These are phyloP conservation scores for Beauveria bassiana DNA, from an alignment of 2,329 filamentous ascomycete species.

Conservation along the genomic window DNA sequence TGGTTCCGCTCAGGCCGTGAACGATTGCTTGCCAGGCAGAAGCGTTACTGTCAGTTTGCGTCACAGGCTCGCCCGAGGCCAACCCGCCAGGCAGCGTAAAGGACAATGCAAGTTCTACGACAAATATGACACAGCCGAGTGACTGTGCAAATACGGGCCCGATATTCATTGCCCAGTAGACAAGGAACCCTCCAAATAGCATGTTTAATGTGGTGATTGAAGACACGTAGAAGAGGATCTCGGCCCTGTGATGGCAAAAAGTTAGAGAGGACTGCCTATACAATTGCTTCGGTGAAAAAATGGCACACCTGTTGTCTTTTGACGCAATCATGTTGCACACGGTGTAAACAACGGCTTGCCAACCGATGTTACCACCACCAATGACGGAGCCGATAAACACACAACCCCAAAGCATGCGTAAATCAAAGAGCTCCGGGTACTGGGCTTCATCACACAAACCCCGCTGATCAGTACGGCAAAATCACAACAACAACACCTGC, in stretches of 20 bases:
- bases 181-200: background rate
- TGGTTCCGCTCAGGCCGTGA: background rate
- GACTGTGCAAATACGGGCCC: slow-evolving; percentile 1
- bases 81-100: background rate
- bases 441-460: background rate
- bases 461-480: background rate
- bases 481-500: too few relatives aligned
- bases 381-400: background rate
- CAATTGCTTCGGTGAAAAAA: background rate
- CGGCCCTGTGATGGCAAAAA: background rate
- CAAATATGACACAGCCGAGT: background rate
- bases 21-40: background rate
- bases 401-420: background rate
- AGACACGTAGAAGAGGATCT: slow-evolving; percentile 4
- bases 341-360: background rate
- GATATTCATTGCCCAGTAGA: slow-evolving; percentile 5
- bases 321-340: slow-evolving; percentile 1
- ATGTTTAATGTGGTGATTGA: background rate
- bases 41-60: background rate
- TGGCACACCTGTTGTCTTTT: background rate
- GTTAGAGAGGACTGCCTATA: too few relatives aligned
- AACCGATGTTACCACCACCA: background rate
- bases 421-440: background rate
- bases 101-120: background rate
- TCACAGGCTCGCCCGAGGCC: background rate